These are phyloP conservation scores for Achaetomium macrosporum DNA, from an alignment of 2,329 filamentous ascomycete genomes.

Conservation along the genomic window DNA sequence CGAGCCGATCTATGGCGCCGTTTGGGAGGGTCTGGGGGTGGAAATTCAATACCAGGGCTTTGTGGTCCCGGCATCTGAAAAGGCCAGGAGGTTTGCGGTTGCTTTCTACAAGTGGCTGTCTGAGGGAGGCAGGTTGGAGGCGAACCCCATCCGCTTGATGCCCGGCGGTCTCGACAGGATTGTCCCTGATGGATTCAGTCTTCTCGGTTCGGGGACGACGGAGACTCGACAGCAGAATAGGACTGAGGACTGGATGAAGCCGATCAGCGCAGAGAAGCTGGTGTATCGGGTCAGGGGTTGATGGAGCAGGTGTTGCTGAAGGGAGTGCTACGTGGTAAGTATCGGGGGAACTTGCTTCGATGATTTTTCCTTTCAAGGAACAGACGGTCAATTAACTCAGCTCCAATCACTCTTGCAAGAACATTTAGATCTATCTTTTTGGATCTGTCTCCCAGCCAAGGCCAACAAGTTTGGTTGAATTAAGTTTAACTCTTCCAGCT, in stretches of 20 bases:
- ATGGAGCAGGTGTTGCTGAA: too few species aligned
- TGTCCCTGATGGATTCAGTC: neutral
- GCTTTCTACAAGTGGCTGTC: neutral
- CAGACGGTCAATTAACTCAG: too few species aligned
- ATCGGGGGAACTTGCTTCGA: too few species aligned
- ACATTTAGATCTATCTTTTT: too few species aligned
- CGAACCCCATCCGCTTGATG: constrained; percentile 2
- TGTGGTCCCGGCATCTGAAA: neutral
- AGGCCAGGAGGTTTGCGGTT: neutral
- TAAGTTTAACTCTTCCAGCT: too few species aligned
- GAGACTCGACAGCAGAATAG: neutral
- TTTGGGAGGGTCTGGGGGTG: neutral
- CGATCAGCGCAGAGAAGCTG: neutral
- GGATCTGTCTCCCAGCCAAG: too few species aligned
- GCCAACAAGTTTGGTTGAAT: too few species aligned
- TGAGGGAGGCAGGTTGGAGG: neutral
- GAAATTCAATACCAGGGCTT: neutral
- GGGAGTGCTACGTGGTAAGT: too few species aligned
- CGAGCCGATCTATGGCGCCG: neutral
- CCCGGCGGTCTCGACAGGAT: neutral
- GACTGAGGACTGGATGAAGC: neutral
- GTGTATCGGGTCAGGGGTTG: neutral
- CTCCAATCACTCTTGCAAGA: too few species aligned
- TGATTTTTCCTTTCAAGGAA: too few species aligned
- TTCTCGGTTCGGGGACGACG: neutral